Conservation (phyloP, 805 yeast genomes). For the Candida xyloterini region DNA sequence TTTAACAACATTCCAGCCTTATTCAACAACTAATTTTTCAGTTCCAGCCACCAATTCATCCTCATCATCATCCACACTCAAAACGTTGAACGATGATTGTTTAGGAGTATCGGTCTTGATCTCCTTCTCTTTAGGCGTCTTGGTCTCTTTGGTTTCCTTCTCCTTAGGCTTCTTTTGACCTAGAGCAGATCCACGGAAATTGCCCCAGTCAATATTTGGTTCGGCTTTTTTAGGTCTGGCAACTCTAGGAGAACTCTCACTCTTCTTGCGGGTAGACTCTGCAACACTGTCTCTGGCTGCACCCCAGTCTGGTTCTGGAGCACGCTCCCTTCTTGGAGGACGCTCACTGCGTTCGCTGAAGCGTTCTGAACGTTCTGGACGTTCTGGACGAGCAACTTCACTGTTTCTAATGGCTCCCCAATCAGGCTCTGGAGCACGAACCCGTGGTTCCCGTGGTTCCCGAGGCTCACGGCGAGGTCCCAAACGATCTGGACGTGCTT, state of each 20-base stretch:
- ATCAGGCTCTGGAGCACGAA: conserved; percentile 57
- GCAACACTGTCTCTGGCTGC: conserved; percentile 35
- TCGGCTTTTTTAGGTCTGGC: conserved; percentile 17
- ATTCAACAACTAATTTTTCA: conserved; percentile 39
- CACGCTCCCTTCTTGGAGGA: conserved; percentile 30
- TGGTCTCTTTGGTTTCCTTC: conserved; percentile 13
- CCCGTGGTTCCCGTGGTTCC: conserved; percentile 35
- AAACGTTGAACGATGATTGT: conserved; percentile 48
- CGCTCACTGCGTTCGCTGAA: conserved; percentile 38
- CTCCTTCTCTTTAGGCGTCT: conserved; percentile 11
- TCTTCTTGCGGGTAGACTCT: conserved; percentile 3
- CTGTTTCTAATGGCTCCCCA: conserved; percentile 47
- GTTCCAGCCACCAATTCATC: conserved; percentile 29
- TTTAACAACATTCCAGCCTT: conserved; percentile 48
- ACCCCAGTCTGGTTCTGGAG: conserved; percentile 44
- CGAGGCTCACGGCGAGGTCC: conserved; percentile 27
- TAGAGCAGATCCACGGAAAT: conserved; percentile 27
- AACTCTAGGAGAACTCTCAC: conserved; percentile 11
- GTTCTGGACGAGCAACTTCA: conserved; percentile 18
- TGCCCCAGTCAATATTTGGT: conserved; percentile 21
- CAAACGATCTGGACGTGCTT: conserved; percentile 17
- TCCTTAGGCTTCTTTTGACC: conserved; percentile 3
- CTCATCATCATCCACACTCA: conserved; percentile 48
- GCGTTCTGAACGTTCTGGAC: conserved; percentile 20
- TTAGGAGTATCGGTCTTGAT: conserved; percentile 28